phyloP scores from a whole-genome alignment of 2,329 filamentous ascomycete species.

The Aspergillus sp. region DNA sequence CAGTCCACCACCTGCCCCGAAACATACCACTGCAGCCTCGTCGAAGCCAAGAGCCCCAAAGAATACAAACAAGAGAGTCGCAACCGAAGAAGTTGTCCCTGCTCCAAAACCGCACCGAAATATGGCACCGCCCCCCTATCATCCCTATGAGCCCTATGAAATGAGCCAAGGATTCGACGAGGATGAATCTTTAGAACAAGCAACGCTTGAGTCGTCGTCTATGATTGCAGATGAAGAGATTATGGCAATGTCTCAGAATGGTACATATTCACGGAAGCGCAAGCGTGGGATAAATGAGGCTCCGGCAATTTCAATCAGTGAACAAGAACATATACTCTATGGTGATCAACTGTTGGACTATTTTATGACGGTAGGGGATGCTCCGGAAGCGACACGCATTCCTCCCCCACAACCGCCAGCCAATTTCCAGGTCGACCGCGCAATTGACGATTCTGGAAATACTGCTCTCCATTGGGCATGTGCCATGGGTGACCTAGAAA shows the following conservation, averaged over 20 bases:
- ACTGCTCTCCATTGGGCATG: conserved; percentile 96
- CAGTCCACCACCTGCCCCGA: conserved; percentile 89
- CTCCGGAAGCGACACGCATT: conserved; percentile 61
- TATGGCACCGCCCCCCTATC: conserved; percentile 39
- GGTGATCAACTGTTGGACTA: conserved; percentile 94
- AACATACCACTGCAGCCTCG: conserved; percentile 71
- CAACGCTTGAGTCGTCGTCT: conserved; percentile 79
- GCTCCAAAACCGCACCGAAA: conserved; percentile 33
- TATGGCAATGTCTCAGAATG: conserved; percentile 67
- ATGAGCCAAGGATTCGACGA: conserved; percentile 66
- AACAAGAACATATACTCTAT: conserved; percentile 86
- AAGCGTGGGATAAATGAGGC: conserved; percentile 71
- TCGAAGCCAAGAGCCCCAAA: conserved; percentile 80
- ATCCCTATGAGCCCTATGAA: conserved; percentile 66
- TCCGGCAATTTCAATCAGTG: conserved; percentile 58
- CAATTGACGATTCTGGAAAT: conserved; percentile 91
- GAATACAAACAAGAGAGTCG: conserved; percentile 61
- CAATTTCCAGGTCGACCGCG: conserved; percentile 83
- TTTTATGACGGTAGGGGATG: conserved; percentile 83
- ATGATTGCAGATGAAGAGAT: conserved; percentile 83
- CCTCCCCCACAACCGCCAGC: conserved; percentile 74
- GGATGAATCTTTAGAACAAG: conserved; percentile 79
- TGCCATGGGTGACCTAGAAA: conserved; percentile 92
- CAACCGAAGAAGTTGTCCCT: conserved; percentile 35
- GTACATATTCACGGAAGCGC: conserved; percentile 64